Conservation (phyloP, 2,329 filamentous ascomycete species). For the Aspergillus sp. region DNA sequence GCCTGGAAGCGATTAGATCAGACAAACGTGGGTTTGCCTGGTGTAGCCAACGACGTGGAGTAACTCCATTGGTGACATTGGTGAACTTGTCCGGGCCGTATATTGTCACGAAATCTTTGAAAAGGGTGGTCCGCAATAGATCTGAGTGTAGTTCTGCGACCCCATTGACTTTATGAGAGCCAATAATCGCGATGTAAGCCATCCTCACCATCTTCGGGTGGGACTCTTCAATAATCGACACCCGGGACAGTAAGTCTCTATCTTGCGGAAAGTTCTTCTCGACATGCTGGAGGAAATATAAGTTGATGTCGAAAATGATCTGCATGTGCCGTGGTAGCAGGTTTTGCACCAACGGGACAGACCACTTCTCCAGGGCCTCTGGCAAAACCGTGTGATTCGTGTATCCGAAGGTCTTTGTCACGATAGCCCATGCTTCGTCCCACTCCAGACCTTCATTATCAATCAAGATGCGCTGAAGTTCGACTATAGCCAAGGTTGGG, state of each 20-base stretch:
- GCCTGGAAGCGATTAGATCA: conserved; percentile 86
- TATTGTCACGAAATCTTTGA: conserved; percentile 96
- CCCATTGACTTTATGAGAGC: conserved; percentile 98
- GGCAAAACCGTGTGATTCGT: conserved; percentile 98
- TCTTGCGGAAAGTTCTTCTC: conserved; percentile 90
- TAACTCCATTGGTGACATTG: conserved; percentile 98
- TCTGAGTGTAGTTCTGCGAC: conserved; percentile 97
- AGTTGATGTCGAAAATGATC: conserved; percentile 98
- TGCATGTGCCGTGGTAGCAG: conserved; percentile 91
- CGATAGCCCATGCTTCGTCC: conserved; percentile 87
- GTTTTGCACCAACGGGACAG: conserved; percentile 87
- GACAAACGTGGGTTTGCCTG: conserved; percentile 94
- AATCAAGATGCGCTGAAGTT: conserved; percentile 87
- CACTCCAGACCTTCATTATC: conserved; percentile 90
- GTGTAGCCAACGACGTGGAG: conserved; percentile 92
- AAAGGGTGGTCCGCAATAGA: conserved; percentile 97
- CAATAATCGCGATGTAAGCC: conserved; percentile 92
- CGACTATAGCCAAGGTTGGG: conserved; percentile 92
- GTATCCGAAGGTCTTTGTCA: conserved; percentile 82
- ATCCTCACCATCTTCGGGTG: conserved; percentile 98
- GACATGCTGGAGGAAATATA: conserved; percentile 86
- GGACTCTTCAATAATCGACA: conserved; percentile 98
- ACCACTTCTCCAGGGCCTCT: conserved; percentile 98
- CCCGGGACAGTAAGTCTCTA: conserved; percentile 76
- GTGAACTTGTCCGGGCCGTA: conserved; percentile 97